These are phyloP conservation scores for Ephemerocybe angulata DNA, from an alignment of 768 basidiomycete species.

Conservation along the genomic window DNA sequence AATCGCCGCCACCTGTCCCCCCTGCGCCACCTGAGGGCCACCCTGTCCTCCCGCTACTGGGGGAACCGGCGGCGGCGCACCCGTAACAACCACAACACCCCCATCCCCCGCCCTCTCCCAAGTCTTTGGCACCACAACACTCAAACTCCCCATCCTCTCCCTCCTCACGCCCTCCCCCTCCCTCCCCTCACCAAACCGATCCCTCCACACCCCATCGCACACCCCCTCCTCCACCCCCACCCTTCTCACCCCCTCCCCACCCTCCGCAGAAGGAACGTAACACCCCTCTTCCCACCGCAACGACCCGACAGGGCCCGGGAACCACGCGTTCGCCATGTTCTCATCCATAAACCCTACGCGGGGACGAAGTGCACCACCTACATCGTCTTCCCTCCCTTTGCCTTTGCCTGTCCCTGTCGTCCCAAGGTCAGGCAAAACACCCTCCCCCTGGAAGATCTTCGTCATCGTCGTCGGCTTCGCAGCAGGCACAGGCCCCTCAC, in stretches of 20 bases:
- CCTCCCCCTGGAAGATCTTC: not conserved
- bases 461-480: conserved; percentile 7
- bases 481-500: not conserved
- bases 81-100: not conserved
- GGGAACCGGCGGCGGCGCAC: no score
- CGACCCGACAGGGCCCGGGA: conserved; percentile 30
- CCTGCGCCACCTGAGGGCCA: not conserved
- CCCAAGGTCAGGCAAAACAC: not conserved
- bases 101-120: not conserved
- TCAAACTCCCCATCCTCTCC: not conserved
- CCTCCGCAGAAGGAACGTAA: not conserved
- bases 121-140: not conserved
- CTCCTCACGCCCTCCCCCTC: not conserved
- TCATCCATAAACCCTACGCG: conserved; percentile 14
- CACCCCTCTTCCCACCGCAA: conserved; percentile 10
- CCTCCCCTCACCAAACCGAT: not conserved
- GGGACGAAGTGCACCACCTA: not conserved
- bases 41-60: not conserved
- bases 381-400: not conserved
- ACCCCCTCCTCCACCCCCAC: not conserved
- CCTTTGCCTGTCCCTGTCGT: not conserved
- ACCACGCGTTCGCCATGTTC: conserved; percentile 38
- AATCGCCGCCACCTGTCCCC: not conserved
- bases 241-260: not conserved
- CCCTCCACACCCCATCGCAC: not conserved